Evolutionary conservation across 305 asterid genomes (phyloP).

Genomic region (Rubia peregrina): DNA sequence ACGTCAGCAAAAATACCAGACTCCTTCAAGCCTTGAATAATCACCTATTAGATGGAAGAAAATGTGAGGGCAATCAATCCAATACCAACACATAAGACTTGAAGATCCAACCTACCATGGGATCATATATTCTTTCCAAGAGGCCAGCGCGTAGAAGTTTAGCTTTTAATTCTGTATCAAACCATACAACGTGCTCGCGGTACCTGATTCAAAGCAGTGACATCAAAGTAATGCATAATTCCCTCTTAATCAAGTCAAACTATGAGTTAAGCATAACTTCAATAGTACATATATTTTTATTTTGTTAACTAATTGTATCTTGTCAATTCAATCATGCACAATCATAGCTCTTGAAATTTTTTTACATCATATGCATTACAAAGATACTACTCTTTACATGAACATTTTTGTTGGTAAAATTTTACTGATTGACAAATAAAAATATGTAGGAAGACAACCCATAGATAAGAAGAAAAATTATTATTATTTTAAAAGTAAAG

Average conservation of each 20-base stretch:
- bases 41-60: constrained; percentile 21
- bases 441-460: too few species aligned
- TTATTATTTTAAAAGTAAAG: too few species aligned
- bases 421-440: too few species aligned
- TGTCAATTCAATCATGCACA: not conserved
- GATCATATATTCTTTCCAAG: constrained; percentile 31
- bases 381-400: too few species aligned
- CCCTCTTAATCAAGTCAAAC: not conserved
- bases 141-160: constrained; percentile 32
- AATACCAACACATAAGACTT: not conserved
- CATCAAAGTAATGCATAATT: not conserved
- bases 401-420: too few species aligned
- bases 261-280: not conserved
- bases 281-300: not conserved
- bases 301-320: not conserved
- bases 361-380: not conserved
- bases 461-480: too few species aligned
- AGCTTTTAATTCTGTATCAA: constrained; percentile 18
- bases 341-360: not conserved
- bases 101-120: constrained; percentile 26
- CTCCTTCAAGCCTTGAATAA: constrained; percentile 38
- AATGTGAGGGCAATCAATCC: not conserved
- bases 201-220: constrained; percentile 25
- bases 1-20: constrained; percentile 33
- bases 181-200: constrained; percentile 38